phyloP scores from a whole-genome alignment of 805 yeast genomes.

The Candida chauliodis region DNA sequence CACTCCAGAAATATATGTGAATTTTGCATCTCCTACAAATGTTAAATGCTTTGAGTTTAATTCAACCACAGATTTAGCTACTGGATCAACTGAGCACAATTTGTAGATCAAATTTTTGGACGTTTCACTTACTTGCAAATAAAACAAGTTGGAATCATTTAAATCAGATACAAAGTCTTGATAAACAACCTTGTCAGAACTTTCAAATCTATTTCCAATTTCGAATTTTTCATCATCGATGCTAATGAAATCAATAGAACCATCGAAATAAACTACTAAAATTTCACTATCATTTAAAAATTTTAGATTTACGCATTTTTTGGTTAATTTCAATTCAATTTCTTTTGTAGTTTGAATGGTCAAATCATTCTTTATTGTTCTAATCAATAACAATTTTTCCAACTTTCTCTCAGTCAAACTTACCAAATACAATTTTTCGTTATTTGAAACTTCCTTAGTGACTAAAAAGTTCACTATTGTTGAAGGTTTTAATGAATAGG shows the following conservation, averaged over 20 bases:
- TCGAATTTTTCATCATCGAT: constrained; percentile 11
- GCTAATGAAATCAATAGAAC: constrained; percentile 12
- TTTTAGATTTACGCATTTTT: constrained; percentile 16
- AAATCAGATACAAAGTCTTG: constrained; percentile 10
- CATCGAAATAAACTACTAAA: constrained; percentile 18
- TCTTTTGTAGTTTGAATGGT: constrained; percentile 7
- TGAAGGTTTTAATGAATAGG: constrained; percentile 49
- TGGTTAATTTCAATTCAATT: constrained; percentile 9
- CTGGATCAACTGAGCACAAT: constrained; percentile 16
- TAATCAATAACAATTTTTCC: constrained; percentile 22
- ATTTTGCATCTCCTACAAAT: constrained; percentile 9
- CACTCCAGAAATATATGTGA: constrained; percentile 23
- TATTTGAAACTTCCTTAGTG: constrained; percentile 9
- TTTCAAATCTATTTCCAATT: constrained; percentile 5
- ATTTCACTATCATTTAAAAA: constrained; percentile 24
- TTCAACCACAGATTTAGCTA: constrained; percentile 21
- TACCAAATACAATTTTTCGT: constrained; percentile 28
- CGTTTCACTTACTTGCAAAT: constrained; percentile 3
- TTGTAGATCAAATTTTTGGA: constrained; percentile 17
- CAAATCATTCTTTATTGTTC: constrained; percentile 13
- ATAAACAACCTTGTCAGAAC: constrained; percentile 4
- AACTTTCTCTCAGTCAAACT: constrained; percentile 37
- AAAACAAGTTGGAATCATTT: background rate
- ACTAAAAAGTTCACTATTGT: constrained; percentile 43
- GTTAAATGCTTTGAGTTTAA: constrained; percentile 10